Evolutionary conservation across 139 green algal genomes (phyloP).

Genomic region (Mychonastes homosphaera): DNA sequence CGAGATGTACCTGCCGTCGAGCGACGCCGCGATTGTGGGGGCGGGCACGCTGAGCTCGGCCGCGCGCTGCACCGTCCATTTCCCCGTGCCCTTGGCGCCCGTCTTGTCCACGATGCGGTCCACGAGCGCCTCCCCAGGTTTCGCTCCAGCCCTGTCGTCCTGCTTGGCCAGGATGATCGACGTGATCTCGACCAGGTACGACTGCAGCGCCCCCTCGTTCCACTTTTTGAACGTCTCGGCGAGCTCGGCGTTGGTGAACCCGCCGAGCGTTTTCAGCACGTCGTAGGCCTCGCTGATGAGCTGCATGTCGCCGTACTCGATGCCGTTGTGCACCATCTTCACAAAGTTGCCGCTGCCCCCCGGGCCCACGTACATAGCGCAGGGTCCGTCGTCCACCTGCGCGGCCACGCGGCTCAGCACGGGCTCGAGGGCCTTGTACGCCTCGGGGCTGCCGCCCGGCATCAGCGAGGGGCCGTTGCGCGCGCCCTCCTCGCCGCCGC

Average conservation of each 20-base stretch:
- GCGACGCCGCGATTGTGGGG: slow-evolving; percentile 86
- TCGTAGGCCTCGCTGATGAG: slow-evolving; percentile 93
- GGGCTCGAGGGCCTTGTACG: slow-evolving; percentile 69
- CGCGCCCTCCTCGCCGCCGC: slow-evolving; percentile 93
- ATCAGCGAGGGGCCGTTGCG: slow-evolving; percentile 92
- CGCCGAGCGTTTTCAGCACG: slow-evolving; percentile 86
- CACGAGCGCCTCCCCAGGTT: slow-evolving; percentile 44
- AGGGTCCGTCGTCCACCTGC: slow-evolving; percentile 89
- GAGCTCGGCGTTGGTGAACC: slow-evolving; percentile 91
- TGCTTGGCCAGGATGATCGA: slow-evolving; percentile 77
- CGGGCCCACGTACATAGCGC: slow-evolving; percentile 85
- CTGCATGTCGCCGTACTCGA: slow-evolving; percentile 99
- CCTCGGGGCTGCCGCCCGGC: slow-evolving; percentile 85
- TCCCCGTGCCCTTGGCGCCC: slow-evolving; percentile 95
- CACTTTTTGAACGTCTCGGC: slow-evolving; percentile 74
- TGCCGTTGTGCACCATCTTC: slow-evolving; percentile 99
- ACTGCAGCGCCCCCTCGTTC: slow-evolving; percentile 69
- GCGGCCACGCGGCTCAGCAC: slow-evolving; percentile 90
- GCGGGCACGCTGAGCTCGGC: slow-evolving; percentile 87
- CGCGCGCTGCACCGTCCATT: slow-evolving; percentile 99
- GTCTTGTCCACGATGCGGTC: slow-evolving; percentile 99
- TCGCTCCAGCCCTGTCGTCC: slow-evolving; percentile 47
- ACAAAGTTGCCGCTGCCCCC: slow-evolving; percentile 95
- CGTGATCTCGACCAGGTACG: slow-evolving; percentile 95
- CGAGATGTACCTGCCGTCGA: slow-evolving; percentile 84